Evolutionary conservation across 169 alveolate genomes (phyloP), one percentile per base, ranked within the genome.

Genomic region (Cystoisospora suis): DNA sequence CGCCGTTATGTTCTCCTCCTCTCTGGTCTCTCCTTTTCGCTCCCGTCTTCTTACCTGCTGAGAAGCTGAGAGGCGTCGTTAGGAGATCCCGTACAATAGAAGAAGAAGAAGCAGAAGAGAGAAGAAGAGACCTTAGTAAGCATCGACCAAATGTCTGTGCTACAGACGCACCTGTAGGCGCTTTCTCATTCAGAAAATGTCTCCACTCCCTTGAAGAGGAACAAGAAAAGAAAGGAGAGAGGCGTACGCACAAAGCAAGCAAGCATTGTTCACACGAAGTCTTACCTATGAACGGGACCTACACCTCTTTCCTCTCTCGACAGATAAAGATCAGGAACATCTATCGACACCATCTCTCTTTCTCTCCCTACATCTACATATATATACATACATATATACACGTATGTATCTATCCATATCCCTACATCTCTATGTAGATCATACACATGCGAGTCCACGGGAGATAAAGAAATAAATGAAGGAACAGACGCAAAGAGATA

Each of bases 81-180:
- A 20, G 47, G n/a, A 81, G 44, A 36, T 81, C 88, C 65, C 40
- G n/a, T 17, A 45, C 36, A 32, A 81, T 46, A 34, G 75, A 6
- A 23, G 40, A 72, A 4, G 72, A 45, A 23, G 72, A 49, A 27
- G 72, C 59, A 23, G 72, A 49, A 27, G 72, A 34, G 36, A 81
- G 88, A 20, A 81, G 75, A 27, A 81, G 88, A 9, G 88, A 81
- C n/a, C 88, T 72, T 49, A 81, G 53, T 45, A 81, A 38, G 23
- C 75, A 23, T 53, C 88, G 88, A 27, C 88, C 88, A 38, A 81
- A 81, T 6, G 65, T 49, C n/a, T 75, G 65, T 5, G 72, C 27
- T 56, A 81, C 59, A 38, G 88, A 81, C n/a, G 88, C 88, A 4
- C 88, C 88, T 29, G 88, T 81, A 34, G 88, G 88, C 46, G 38